Conservation (phyloP, 768 basidiomycete genomes). For the Lentinula aciculospora region DNA sequence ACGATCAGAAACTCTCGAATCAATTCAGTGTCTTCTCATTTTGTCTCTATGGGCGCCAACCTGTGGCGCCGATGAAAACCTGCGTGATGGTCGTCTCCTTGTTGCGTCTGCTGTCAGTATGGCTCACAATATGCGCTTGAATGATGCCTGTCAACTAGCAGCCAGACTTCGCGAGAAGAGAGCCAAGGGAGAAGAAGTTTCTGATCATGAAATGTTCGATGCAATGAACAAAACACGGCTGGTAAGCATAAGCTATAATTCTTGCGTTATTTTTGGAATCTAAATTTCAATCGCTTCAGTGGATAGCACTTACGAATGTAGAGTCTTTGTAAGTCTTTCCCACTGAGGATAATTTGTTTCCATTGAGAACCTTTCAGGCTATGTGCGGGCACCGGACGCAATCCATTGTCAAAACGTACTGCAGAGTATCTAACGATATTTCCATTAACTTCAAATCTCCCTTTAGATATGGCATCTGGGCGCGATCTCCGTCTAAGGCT, state of each 20-base stretch:
- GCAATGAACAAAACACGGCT: constrained; percentile 32
- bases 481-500: constrained; percentile 29
- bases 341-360: not conserved
- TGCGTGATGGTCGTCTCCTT: not conserved
- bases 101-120: constrained; percentile 30
- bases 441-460: constrained; percentile 21
- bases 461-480: constrained; percentile 14
- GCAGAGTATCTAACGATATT: constrained; percentile 20
- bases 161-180: constrained; percentile 18
- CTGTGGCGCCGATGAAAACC: constrained; percentile 12
- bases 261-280: not conserved
- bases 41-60: constrained; percentile 35
- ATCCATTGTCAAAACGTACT: constrained; percentile 25
- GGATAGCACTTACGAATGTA: constrained; percentile 25
- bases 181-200: constrained; percentile 17
- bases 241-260: constrained; percentile 19
- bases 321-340: constrained; percentile 26
- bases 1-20: constrained; percentile 26
- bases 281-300: constrained; percentile 20
- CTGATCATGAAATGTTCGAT: constrained; percentile 16
- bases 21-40: constrained; percentile 32
- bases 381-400: constrained; percentile 30
- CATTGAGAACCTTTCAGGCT: constrained; percentile 18
- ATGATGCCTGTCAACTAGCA: constrained; percentile 27
- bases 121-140: constrained; percentile 35